phyloP scores from a whole-genome alignment of 2,329 filamentous ascomycete species.

The Furcasterigmium furcatum region DNA sequence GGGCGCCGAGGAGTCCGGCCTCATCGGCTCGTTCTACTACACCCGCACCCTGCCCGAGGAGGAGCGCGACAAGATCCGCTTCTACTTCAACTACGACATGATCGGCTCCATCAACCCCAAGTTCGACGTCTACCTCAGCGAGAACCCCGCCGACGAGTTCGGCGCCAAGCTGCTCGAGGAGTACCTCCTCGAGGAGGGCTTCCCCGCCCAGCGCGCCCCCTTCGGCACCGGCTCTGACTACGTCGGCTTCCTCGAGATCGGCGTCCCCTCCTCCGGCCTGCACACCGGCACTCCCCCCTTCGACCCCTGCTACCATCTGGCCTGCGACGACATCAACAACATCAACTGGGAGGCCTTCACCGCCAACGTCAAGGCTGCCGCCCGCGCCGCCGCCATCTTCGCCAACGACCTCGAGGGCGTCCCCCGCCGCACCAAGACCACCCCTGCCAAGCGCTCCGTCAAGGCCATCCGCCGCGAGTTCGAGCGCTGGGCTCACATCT shows the following conservation, averaged over 20 bases:
- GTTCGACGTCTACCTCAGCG: slow-evolving; percentile 35
- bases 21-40: slow-evolving; percentile 40
- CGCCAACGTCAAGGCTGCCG: slow-evolving; percentile 41
- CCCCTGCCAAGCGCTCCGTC: slow-evolving; percentile 10
- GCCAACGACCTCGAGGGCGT: slow-evolving; percentile 30
- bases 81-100: slow-evolving; percentile 73
- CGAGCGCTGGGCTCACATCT: slow-evolving; percentile 12
- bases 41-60: slow-evolving; percentile 26
- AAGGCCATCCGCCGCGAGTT: slow-evolving; percentile 14
- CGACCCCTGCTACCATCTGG: slow-evolving; percentile 35
- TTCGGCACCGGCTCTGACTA: slow-evolving; percentile 37
- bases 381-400: slow-evolving; percentile 39
- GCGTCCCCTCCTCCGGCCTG: slow-evolving; percentile 35
- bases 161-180: slow-evolving; percentile 29
- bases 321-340: slow-evolving; percentile 35
- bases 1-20: slow-evolving; percentile 40
- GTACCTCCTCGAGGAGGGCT: slow-evolving; percentile 30
- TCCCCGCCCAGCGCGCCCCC: slow-evolving; percentile 22
- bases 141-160: slow-evolving; percentile 28
- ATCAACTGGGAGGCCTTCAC: slow-evolving; percentile 37
- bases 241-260: slow-evolving; percentile 33
- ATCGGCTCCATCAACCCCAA: slow-evolving; percentile 44
- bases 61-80: slow-evolving; percentile 52
- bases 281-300: slow-evolving; percentile 32
- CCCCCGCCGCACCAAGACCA: slow-evolving; percentile 25